Conservation (phyloP, 805 yeast species). For the Torulaspora maleeae region DNA sequence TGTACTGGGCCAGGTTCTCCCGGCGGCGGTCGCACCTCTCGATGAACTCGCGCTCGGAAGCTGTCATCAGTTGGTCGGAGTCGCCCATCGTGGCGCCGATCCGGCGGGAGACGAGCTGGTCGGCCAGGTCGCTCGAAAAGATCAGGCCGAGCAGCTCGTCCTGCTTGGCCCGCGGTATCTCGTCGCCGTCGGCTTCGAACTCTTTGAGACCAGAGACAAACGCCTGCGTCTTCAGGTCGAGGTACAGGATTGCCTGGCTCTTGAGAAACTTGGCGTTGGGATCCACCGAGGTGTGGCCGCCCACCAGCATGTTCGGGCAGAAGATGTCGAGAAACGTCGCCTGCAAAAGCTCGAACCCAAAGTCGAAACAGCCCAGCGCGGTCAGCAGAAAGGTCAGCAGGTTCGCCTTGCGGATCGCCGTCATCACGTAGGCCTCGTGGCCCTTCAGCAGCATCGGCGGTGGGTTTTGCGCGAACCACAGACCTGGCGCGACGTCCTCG, state of each 20-base stretch:
- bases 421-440: constrained; percentile 44
- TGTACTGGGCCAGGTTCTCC: constrained; percentile 48
- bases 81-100: constrained; percentile 11
- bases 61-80: constrained; percentile 47
- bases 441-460: constrained; percentile 56
- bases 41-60: constrained; percentile 76
- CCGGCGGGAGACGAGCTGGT: constrained; percentile 31
- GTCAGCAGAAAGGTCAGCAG: constrained; percentile 86
- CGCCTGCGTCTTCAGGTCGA: constrained; percentile 93
- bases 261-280: constrained; percentile 56
- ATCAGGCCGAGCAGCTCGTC: constrained; percentile 66
- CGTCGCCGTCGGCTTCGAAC: constrained; percentile 10
- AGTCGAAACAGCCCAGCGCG: constrained; percentile 74
- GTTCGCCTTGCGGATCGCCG: constrained; percentile 74
- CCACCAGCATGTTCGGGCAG: constrained; percentile 55
- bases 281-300: constrained; percentile 19
- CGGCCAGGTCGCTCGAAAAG: constrained; percentile 61
- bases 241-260: constrained; percentile 70
- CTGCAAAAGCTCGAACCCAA: constrained; percentile 82
- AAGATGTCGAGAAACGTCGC: constrained; percentile 82
- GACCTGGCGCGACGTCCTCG: constrained; percentile 63
- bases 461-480: constrained; percentile 59
- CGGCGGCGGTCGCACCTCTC: constrained; percentile 68
- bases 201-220: constrained; percentile 78
- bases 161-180: constrained; percentile 12